Percentiles rank a stretch among this genome's conserved stretches.
These are phyloP conservation scores for Globisporangium spinosum DNA, from an alignment of 352 stramenopile species.

Conservation along the genomic window DNA sequence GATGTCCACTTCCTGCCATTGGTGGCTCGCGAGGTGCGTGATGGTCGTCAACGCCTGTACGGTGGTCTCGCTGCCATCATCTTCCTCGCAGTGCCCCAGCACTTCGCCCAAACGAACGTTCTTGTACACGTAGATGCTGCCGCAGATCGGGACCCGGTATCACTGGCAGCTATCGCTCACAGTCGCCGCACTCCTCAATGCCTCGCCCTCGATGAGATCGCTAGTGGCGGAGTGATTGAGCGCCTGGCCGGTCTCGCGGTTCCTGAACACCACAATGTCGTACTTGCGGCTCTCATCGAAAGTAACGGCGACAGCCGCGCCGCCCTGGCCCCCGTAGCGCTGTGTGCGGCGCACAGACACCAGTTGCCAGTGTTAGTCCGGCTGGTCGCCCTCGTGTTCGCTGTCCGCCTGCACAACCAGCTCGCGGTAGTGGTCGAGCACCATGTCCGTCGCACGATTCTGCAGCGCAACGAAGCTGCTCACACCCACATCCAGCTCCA, in stretches of 20 bases:
- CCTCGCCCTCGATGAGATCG: neutral
- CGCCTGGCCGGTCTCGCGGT: neutral
- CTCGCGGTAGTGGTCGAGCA: slow-evolving; percentile 12
- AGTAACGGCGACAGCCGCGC: neutral
- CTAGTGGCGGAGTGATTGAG: neutral
- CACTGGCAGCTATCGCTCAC: neutral
- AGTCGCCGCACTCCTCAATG: neutral
- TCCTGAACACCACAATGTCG: neutral
- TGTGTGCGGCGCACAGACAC: no score
- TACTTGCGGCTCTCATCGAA: neutral
- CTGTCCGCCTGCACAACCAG: slow-evolving; percentile 1
- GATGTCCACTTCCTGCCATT: neutral
- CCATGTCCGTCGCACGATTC: slow-evolving; percentile 6
- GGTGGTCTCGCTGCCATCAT: neutral
- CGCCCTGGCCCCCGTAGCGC: neutral
- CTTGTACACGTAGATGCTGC: neutral
- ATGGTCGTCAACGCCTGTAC: neutral
- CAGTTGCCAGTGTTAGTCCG: neutral
- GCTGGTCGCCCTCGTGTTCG: neutral
- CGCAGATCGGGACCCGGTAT: neutral
- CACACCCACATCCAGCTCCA: neutral
- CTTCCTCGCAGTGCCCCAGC: neutral
- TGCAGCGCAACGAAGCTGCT: slow-evolving; percentile 1
- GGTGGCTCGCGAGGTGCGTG: neutral
- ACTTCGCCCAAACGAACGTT: neutral